Base-by-base conservation (phyloP, 1,139 yeast genomes). In the Fermentozyma sake region DNA sequence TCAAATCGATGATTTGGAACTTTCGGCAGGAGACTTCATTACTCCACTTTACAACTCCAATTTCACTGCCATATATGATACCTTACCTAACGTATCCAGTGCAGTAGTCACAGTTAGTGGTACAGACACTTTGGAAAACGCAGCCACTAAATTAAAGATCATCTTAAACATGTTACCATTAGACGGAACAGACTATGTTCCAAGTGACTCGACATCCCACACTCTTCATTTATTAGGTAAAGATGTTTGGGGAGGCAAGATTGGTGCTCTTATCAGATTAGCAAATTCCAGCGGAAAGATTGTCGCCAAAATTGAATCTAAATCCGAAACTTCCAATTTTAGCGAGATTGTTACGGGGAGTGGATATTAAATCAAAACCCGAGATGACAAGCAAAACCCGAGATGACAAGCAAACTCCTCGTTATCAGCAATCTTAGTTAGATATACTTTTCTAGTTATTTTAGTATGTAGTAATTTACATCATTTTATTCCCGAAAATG, bases 1-100 rank as follows among this genome's bases (percentile, higher is more conserved):
- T 58, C 93, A 82, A 52, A 74, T 91, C 41, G 96, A 89, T 53
- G 82, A 82, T 38, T 66, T 89, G 50, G 79, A 76, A 35, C 52
- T 91, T 30, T 63, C 62, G 20, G 82, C 93, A 9, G 95, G 96
- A 26, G 96, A 87, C 54, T 91, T 79, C 57, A 68, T 87, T 32
- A 58, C 62, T 31, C 95, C 96, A 29, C 68, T 86, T 17, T 87
- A 77, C 53, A 75, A 82, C 39, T 85, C 93, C 30, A 76, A 79
- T 58, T 89, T 89, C 52, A 74, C 82, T 6, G 66, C 74, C 29
- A 61, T 75, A 20, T 89, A 82, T 68, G 95, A 85, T 45, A 85
- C 76, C 53, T 68, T 89, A 39, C 69, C 60, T 9, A 31, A 44
- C 24, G 55, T 53, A 28, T 55, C 57, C 18, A 47, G 60, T 22